Evolutionary conservation across 1,284 basidiomycete species (phyloP).

Genomic region (Trichosporon ovoides): DNA sequence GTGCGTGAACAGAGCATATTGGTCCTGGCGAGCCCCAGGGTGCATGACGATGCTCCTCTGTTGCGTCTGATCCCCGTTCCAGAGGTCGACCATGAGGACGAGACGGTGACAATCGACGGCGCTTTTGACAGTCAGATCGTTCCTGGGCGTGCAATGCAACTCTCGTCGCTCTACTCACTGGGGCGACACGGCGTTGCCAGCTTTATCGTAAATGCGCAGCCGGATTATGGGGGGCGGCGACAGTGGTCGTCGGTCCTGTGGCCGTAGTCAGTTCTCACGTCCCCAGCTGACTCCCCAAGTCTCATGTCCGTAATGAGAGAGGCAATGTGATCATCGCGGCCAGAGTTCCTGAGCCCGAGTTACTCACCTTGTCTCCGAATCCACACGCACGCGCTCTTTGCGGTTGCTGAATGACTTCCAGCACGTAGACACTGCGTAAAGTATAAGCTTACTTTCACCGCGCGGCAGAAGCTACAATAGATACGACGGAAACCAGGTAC

Average conservation of each 20-base stretch:
- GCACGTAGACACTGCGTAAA: conserved; percentile 62
- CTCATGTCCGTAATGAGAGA: neutral
- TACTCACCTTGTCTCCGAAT: conserved; percentile 80
- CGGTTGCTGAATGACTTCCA: conserved; percentile 79
- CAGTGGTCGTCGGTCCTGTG: conserved; percentile 78
- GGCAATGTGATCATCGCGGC: neutral
- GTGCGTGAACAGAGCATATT: conserved; percentile 18
- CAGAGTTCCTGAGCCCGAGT: neutral
- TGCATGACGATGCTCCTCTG: conserved; percentile 83
- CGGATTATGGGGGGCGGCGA: conserved; percentile 73
- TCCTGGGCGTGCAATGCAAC: neutral
- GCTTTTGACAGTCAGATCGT: neutral
- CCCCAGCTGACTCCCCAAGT: neutral
- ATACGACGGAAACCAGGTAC: neutral
- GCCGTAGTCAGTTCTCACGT: neutral
- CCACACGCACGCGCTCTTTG: conserved; percentile 86
- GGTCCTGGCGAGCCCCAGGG: conserved; percentile 51
- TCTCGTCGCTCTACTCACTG: conserved; percentile 57
- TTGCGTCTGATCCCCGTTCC: conserved; percentile 70
- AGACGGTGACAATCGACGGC: conserved; percentile 74
- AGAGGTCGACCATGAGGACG: conserved; percentile 78
- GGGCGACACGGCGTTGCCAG: conserved; percentile 64
- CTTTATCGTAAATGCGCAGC: conserved; percentile 43
- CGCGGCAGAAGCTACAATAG: neutral
- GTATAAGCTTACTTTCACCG: neutral